Evolutionary conservation across 768 basidiomycete species (phyloP).

Genomic region (Tricholoma terreum): DNA sequence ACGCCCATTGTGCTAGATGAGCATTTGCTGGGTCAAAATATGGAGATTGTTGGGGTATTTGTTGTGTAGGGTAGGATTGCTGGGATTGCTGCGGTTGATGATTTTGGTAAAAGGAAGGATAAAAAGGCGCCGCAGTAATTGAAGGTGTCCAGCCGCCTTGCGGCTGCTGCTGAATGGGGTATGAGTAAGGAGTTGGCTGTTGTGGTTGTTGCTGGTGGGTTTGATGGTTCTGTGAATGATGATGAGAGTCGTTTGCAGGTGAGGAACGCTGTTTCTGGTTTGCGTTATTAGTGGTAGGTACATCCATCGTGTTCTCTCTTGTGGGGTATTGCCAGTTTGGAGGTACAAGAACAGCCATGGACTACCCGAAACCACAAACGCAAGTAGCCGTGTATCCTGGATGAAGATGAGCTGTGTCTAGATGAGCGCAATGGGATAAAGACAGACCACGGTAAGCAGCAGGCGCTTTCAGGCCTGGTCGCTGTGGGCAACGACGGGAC

Average conservation of each 20-base stretch:
- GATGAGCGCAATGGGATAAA: not conserved
- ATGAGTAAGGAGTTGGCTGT: slow-evolving; percentile 51
- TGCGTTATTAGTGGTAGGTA: slow-evolving; percentile 35
- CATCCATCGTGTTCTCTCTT: slow-evolving; percentile 65
- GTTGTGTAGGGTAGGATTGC: slow-evolving; percentile 47
- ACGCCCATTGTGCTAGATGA: slow-evolving; percentile 83
- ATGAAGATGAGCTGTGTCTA: slow-evolving; percentile 7
- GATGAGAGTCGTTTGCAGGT: slow-evolving; percentile 50
- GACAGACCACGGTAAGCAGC: slow-evolving; percentile 16
- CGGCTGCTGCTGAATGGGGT: slow-evolving; percentile 68
- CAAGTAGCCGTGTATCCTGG: slow-evolving; percentile 17
- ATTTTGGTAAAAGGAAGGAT: slow-evolving; percentile 76
- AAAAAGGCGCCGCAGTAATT: slow-evolving; percentile 66
- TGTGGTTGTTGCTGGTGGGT: slow-evolving; percentile 33
- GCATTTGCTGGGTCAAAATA: slow-evolving; percentile 76
- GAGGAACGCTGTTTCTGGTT: slow-evolving; percentile 59
- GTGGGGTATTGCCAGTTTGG: slow-evolving; percentile 69
- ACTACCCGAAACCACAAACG: slow-evolving; percentile 27
- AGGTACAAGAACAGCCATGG: slow-evolving; percentile 79
- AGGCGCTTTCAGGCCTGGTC: slow-evolving; percentile 1
- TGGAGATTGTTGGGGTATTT: slow-evolving; percentile 46
- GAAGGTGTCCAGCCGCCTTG: slow-evolving; percentile 71
- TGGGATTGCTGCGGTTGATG: slow-evolving; percentile 55
- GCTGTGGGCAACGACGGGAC: slow-evolving; percentile 13
- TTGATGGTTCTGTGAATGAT: slow-evolving; percentile 23